Evolutionary conservation across 2,329 filamentous ascomycete species (phyloP), one percentile per base, ranked within the genome.

Genomic region (Verticillium dahliae): DNA sequence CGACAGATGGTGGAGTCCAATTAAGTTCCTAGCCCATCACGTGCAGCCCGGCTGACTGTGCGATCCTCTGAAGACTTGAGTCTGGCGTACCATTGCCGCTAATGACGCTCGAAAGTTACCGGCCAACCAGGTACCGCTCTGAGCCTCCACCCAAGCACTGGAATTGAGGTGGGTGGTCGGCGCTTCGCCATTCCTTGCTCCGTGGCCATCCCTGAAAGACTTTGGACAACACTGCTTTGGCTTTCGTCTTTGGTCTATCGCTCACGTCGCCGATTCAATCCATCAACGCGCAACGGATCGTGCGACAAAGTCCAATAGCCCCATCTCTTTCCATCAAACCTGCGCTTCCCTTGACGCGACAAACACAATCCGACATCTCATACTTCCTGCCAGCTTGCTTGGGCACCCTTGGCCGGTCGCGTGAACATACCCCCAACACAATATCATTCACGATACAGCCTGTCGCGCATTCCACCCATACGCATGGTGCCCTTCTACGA

Each of bases 371-470:
- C 45, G 45, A 52, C 10, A 52, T 18, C 34, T 62, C 55, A 31
- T 18, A 15, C 15, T 34, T 52, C 31, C 33, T 59, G 57, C 27
- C 45, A n/a, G n/a, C 34, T 34, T 54, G 31, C 27, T 34, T 59
- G 45, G 50, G 61, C 61, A 63, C 67, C 58, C 60, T 58, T 57
- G 57, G 61, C 65, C 68, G 69, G 73, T 80, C 77, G 78, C 78
- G 78, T 80, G 75, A 69, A 72, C 69, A 68, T 70, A 69, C 60
- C 59, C 65, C 63, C 27, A 58, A 60, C 64, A 50, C 38, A 62
- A 34, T 45, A n/a, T 33, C 41, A 50, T 27, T 52, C 41, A 18
- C 52, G 45, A 59, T 33, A 62, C 67, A 56, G 62, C 52, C 37
- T 57, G 50, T 15, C 61, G 45, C 57, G 57, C 61, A 62, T 58